Base-by-base conservation (phyloP, 2,329 filamentous ascomycete genomes). In the Ceratocystis colombiana region DNA sequence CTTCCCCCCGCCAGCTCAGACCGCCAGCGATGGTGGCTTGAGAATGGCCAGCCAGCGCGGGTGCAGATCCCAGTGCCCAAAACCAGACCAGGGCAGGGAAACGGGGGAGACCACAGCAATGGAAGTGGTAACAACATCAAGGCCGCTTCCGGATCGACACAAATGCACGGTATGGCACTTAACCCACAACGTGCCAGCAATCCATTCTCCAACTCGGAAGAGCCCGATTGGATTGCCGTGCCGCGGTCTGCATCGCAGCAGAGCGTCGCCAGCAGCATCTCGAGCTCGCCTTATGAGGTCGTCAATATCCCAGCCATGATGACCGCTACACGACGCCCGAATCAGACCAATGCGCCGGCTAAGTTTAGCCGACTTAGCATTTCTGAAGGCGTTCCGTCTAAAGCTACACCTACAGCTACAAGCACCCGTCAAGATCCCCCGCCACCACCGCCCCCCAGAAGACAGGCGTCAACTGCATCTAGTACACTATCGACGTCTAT, bases 171-270 rank as follows among this genome's bases (percentile, higher is more conserved):
- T 10, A 80, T 85, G 71, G 77, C 85, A 1, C 81, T 89, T 25
- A 96, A 96, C 73, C 84, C 87, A 1, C 81, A 84, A 41, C 84
- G 89, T 61, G 84, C 85, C 12, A 84, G 88, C 0, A 97, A 97
- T 71, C 94, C 94, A 0, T 97, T 95, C 74, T 82, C 81, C 1
- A 64, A 64, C 30, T 86, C 83, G 1, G 81, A 87, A 41, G 89
- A 96, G 74, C 84, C 87, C 8, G 92, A 96, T 72, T 97, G 94
- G 94, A 84, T 96, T 53, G 81, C 81, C 2, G 78, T 87, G 5
- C 80, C 84, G 25, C 77, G 82, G 41, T 76, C 80, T 2, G 77
- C 79, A 53, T 82, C 82, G 17, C 79, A 80, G 46, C 74, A 82
- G 37, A 82, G 81, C 0, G 77, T 81, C 0, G 78, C 79, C 68